phyloP scores from a whole-genome alignment of 2,329 filamentous ascomycete species.

The Chaetomium strumarium region DNA sequence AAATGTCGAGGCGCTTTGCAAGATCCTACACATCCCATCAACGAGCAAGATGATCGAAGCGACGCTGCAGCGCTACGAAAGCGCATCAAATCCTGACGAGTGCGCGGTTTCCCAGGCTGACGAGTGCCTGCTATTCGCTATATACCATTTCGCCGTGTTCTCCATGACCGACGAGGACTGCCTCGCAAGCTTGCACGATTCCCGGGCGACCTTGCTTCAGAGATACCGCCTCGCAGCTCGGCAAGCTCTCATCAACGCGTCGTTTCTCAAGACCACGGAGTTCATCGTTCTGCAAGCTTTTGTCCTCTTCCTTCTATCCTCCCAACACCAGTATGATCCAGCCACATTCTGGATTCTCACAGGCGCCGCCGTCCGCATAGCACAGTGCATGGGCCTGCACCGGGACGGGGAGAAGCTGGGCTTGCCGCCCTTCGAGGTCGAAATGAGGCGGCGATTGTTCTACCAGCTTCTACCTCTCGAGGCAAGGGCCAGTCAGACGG shows the following conservation, averaged over 20 bases:
- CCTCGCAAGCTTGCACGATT: not conserved
- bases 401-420: conserved; percentile 36
- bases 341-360: conserved; percentile 35
- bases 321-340: not conserved
- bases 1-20: not conserved
- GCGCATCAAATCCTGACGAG: not conserved
- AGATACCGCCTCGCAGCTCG: not conserved
- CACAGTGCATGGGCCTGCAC: conserved; percentile 48
- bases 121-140: not conserved
- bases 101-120: not conserved
- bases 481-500: not conserved
- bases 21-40: not conserved
- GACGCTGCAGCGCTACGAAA: not conserved
- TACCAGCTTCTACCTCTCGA: not conserved
- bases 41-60: not conserved
- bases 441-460: conserved; percentile 46
- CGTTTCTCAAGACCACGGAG: not conserved
- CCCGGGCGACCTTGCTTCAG: not conserved
- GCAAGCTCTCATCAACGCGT: not conserved
- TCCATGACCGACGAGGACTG: not conserved
- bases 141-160: conserved; percentile 3
- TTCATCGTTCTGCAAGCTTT: not conserved
- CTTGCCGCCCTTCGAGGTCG: conserved; percentile 40
- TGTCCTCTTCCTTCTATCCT: not conserved
- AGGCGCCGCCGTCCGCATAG: conserved; percentile 46